These are phyloP conservation scores for Mucor mucedo DNA, from an alignment of 371 early-diverging fungal species.

Conservation along the genomic window DNA sequence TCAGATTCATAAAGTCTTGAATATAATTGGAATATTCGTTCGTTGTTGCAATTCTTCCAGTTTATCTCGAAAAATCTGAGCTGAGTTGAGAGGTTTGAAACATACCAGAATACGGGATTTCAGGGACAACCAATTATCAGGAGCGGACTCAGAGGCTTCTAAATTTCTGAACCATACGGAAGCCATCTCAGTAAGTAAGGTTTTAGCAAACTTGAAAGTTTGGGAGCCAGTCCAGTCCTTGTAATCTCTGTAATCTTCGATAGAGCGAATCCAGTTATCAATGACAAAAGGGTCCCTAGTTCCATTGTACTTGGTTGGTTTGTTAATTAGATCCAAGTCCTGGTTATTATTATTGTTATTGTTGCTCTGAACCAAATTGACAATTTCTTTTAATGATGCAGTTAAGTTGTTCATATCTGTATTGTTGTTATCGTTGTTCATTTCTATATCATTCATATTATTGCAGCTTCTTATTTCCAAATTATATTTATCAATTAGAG, in stretches of 20 bases:
- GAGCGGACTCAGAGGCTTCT: not conserved
- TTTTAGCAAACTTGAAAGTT: not conserved
- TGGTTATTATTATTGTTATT: no score
- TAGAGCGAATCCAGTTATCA: not conserved
- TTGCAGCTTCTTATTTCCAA: not conserved
- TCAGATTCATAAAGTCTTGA: not conserved
- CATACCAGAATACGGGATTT: not conserved
- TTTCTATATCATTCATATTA: not conserved
- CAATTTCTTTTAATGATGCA: no score
- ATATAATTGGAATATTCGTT: not conserved
- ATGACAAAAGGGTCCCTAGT: constrained; percentile 2
- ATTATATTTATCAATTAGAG: not conserved
- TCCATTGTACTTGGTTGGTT: constrained; percentile 2
- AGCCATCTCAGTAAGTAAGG: not conserved
- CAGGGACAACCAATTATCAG: not conserved
- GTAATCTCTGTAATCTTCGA: not conserved
- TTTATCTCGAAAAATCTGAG: not conserved
- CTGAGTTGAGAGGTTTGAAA: not conserved
- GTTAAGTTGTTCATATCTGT: not conserved
- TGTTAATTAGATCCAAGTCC: not conserved
- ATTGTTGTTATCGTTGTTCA: not conserved
- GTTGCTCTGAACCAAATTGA: no score
- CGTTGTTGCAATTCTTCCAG: not conserved
- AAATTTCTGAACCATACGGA: not conserved
- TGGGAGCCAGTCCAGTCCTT: not conserved